Conservation (phyloP, 495 filamentous ascomycete genomes). For the Xylaria longipes region DNA sequence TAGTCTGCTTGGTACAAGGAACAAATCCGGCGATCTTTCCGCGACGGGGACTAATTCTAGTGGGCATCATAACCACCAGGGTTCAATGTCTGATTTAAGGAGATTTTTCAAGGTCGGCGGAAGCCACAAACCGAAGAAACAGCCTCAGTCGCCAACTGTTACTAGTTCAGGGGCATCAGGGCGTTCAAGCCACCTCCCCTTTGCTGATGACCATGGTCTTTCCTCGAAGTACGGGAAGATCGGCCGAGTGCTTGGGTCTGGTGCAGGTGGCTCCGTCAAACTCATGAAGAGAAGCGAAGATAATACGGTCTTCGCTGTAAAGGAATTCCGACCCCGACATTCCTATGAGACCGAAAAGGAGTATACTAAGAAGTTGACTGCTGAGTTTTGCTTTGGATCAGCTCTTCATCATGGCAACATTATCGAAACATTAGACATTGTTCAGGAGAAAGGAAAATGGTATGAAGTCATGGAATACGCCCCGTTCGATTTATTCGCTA, state of each 20-base stretch:
- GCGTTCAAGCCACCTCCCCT: slow-evolving; percentile 74
- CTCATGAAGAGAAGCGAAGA: slow-evolving; percentile 92
- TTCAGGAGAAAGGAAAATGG: slow-evolving; percentile 94
- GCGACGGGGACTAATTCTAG: slow-evolving; percentile 50
- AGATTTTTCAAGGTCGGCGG: slow-evolving; percentile 81
- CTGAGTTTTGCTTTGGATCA: slow-evolving; percentile 97
- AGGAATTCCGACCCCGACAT: slow-evolving; percentile 93
- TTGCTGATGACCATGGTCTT: slow-evolving; percentile 92
- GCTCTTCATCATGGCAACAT: slow-evolving; percentile 98
- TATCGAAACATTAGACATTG: slow-evolving; percentile 96
- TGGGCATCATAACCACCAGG: slow-evolving; percentile 68
- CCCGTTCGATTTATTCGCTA: slow-evolving; percentile 96
- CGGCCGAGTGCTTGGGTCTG: slow-evolving; percentile 90
- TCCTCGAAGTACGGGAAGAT: slow-evolving; percentile 93
- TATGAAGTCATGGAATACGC: slow-evolving; percentile 99
- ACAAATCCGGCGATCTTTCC: slow-evolving; percentile 40
- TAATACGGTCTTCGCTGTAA: slow-evolving; percentile 92
- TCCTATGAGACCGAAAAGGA: slow-evolving; percentile 92
- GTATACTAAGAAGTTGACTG: slow-evolving; percentile 99
- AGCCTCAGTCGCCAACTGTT: slow-evolving; percentile 61
- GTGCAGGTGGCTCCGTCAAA: slow-evolving; percentile 93
- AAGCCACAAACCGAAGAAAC: slow-evolving; percentile 69
- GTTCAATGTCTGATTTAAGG: slow-evolving; percentile 94
- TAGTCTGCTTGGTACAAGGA: slow-evolving; percentile 42
- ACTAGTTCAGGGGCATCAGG: slow-evolving; percentile 62